Evolutionary conservation across 139 green algal species (phyloP), one percentile per base, ranked within the genome.

Genomic region (Dunaliella sp.): DNA sequence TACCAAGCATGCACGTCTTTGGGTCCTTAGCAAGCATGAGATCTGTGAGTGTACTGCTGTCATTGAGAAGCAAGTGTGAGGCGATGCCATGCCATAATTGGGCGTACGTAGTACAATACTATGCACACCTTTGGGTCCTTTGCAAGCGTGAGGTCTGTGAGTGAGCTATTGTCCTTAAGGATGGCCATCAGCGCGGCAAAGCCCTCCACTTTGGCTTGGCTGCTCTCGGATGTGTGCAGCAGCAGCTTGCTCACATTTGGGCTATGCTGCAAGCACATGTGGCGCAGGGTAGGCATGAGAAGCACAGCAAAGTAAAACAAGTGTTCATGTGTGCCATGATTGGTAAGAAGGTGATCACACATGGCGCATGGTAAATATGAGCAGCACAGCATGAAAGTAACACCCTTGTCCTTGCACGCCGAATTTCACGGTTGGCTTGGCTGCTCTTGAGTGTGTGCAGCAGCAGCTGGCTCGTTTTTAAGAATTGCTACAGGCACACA

Each of bases 101-200:
- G n/a, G n/a, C n/a, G n/a, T n/a, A n/a, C n/a, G n/a, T n/a, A n/a
- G n/a, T n/a, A n/a, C n/a, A n/a, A n/a, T n/a, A n/a, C n/a, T n/a
- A n/a, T n/a, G 16, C 48, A 16, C 48, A 65, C 48, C 48, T 33
- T 81, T 37, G 31, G 31, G 28, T 30, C 31, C 77, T 81, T 81
- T 31, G 31, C 32, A 2, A 81, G 31, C 32, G 77, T 85, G n/a
- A 85, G 81, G 57, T 85, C 81, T 16, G 57, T 85, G 31, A 85
- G 30, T 12, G 34, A 76, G 34, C 48, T 48, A 16, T 78, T 78
- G 81, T 78, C 38, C 48, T 77, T 77, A 3, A 85, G 25, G 3
- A 37, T 48, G 33, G 24, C 32, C 81, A 85, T 78, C 24, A 85
- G 48, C 1, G 81, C 81, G 30, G 48, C 26, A 57, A 57, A 78